These are phyloP conservation scores for Lactarius pseudohatsudake DNA, from an alignment of 768 basidiomycete species.

Conservation along the genomic window DNA sequence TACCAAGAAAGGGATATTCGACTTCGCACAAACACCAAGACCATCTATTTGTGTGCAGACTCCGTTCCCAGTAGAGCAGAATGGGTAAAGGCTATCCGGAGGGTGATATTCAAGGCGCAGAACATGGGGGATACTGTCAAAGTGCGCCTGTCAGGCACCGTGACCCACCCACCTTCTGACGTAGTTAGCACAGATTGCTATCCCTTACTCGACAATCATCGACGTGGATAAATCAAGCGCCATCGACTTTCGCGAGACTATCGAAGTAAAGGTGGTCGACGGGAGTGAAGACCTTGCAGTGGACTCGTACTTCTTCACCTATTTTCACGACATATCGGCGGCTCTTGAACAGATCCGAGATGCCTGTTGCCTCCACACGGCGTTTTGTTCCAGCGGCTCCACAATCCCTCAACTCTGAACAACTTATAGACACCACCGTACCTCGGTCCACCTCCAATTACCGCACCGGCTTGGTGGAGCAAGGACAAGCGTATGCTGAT, in stretches of 20 bases:
- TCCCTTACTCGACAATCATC: conserved; percentile 86
- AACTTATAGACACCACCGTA: conserved; percentile 61
- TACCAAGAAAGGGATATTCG: conserved; percentile 76
- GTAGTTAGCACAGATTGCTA: conserved; percentile 64
- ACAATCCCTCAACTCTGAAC: conserved; percentile 34
- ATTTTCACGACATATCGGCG: conserved; percentile 77
- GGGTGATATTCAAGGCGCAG: conserved; percentile 93
- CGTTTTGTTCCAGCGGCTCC: conserved; percentile 37
- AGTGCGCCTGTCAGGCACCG: conserved; percentile 41
- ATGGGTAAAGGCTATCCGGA: conserved; percentile 94
- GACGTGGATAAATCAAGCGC: conserved; percentile 87
- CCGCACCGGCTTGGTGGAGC: conserved; percentile 16
- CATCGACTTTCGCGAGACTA: conserved; percentile 95
- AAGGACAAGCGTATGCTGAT: conserved; percentile 37
- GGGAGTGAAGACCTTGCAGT: conserved; percentile 72
- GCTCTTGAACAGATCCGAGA: conserved; percentile 83
- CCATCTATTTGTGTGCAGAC: conserved; percentile 68
- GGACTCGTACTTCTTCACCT: conserved; percentile 93
- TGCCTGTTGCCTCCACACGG: conserved; percentile 58
- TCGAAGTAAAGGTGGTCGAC: conserved; percentile 91
- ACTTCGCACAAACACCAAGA: conserved; percentile 79
- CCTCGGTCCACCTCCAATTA: conserved; percentile 19
- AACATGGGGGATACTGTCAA: conserved; percentile 97
- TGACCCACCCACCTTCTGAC: conserved; percentile 2
- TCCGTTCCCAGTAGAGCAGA: conserved; percentile 84